These are phyloP conservation scores for Hericium alpestre DNA, from an alignment of 768 basidiomycete genomes.

Conservation along the genomic window DNA sequence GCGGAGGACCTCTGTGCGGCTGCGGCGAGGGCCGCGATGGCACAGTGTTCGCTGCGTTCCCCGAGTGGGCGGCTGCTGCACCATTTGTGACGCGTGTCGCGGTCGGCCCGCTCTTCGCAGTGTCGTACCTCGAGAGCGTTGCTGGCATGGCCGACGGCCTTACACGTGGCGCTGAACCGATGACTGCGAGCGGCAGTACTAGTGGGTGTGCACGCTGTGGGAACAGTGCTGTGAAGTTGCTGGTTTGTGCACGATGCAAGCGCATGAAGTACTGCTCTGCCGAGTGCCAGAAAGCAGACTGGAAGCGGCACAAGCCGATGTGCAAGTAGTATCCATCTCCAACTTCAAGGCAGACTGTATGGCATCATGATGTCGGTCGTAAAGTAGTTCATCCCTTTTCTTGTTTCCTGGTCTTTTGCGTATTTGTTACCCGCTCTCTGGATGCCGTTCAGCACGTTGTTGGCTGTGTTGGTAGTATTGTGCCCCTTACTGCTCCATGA, in stretches of 20 bases:
- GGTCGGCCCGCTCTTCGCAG: conserved; percentile 42
- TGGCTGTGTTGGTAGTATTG: too few relatives aligned
- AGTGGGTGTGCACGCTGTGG: conserved; percentile 20
- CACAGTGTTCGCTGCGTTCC: conserved; percentile 14
- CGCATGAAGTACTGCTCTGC: conserved; percentile 30
- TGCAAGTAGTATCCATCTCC: conserved; percentile 15
- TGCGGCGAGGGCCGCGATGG: conserved; percentile 43
- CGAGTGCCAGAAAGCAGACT: conserved; percentile 36
- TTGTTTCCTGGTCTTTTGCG: too few relatives aligned
- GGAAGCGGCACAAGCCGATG: conserved; percentile 34
- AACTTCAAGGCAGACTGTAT: not conserved
- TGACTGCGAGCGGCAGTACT: not conserved
- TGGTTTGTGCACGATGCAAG: conserved; percentile 29
- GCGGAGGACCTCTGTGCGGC: conserved; percentile 35
- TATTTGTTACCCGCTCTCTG: too few relatives aligned
- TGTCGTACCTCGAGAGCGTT: conserved; percentile 38
- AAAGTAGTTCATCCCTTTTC: too few relatives aligned
- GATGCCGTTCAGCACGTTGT: too few relatives aligned
- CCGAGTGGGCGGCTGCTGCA: conserved; percentile 28
- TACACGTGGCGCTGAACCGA: not conserved
- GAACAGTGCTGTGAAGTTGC: conserved; percentile 22
- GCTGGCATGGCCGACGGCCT: conserved; percentile 2
- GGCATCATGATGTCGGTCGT: not conserved
- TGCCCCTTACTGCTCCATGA: too few relatives aligned
- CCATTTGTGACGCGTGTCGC: conserved; percentile 39